Percentiles rank a stretch among this genome's conserved stretches.
phyloP scores from a whole-genome alignment of 441 rosid genomes.

The Gossypium gossypioides region DNA sequence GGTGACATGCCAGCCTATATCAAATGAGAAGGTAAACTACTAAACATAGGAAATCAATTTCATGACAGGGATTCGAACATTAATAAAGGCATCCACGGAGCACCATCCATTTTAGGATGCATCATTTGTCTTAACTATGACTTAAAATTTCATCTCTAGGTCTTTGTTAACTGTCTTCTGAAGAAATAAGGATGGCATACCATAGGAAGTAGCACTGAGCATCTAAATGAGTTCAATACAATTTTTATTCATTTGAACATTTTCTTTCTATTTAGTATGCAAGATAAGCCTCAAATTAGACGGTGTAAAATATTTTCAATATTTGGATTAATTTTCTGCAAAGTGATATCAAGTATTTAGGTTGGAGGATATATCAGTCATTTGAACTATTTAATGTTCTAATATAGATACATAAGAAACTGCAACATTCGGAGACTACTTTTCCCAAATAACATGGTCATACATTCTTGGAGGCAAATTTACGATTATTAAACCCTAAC shows the following conservation, averaged over 20 bases:
- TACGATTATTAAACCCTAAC: not conserved
- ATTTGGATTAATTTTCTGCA: not conserved
- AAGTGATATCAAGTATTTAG: not conserved
- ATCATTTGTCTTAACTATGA: not conserved
- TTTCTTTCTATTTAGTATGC: not conserved
- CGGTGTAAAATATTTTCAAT: not conserved
- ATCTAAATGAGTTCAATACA: not conserved
- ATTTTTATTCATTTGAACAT: not conserved
- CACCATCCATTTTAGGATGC: not conserved
- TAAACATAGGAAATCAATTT: conserved; percentile 3
- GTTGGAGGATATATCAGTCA: not conserved
- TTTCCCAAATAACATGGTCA: not conserved
- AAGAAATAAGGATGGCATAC: not conserved
- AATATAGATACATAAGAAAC: not conserved
- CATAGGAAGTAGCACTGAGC: not conserved
- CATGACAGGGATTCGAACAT: not conserved
- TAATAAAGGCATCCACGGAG: not conserved
- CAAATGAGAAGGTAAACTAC: conserved; percentile 11
- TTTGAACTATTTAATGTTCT: not conserved
- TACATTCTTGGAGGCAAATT: not conserved
- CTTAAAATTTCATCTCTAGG: not conserved
- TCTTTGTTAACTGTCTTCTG: not conserved
- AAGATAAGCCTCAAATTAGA: not conserved
- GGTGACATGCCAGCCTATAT: conserved; percentile 67
- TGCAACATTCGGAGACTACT: not conserved